Evolutionary conservation across 2,329 filamentous ascomycete genomes (phyloP), one percentile per base, ranked within the genome.

Genomic region (Hypocreales sp.): DNA sequence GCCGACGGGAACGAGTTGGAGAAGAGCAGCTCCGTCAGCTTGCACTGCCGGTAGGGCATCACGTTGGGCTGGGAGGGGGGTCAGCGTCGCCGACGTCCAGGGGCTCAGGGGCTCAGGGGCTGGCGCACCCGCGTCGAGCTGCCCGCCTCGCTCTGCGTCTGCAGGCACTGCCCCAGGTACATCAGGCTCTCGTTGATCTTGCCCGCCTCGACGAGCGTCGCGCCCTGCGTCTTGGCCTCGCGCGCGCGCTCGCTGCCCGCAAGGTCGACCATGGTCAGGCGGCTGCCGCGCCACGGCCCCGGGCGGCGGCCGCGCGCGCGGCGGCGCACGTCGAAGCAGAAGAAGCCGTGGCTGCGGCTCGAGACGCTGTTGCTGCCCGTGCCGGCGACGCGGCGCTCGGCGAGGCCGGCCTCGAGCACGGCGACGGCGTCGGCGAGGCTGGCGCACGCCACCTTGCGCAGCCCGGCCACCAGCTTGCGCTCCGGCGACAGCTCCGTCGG

Each of bases 141-240:
- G 23, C 76, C 74, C 18, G 75, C 66, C 40, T 87, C 82, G 33
- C 79, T 86, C 49, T 94, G 87, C 65, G 93, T 87, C 48, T 95
- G 87, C 41, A 98, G 67, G 47, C 90, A 98, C 46, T 95, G 90
- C 0, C 90, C 90, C 2, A 98, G 67, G 48, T 94, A 95, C 90
- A 98, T 98, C 46, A 98, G 59, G 45, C 82, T 92, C 52, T 94
- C 86, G 45, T 98, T 98, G 49, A 98, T 98, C 56, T 95, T 95
- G 28, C 90, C 90, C 20, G 87, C 90, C 56, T 98, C 90, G 0
- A 80, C 87, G 10, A 98, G 67, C 0, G 87, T 94, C 4, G 83
- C 76, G 9, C 90, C 90, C 0, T 84, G 80, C 0, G 90, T 95
- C 61, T 94, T 94, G 15, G 90, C 86, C 36, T 90, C 84, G 33